Evolutionary conservation across 2,329 filamentous ascomycete species (phyloP).

Genomic region (Fusarium sp.): DNA sequence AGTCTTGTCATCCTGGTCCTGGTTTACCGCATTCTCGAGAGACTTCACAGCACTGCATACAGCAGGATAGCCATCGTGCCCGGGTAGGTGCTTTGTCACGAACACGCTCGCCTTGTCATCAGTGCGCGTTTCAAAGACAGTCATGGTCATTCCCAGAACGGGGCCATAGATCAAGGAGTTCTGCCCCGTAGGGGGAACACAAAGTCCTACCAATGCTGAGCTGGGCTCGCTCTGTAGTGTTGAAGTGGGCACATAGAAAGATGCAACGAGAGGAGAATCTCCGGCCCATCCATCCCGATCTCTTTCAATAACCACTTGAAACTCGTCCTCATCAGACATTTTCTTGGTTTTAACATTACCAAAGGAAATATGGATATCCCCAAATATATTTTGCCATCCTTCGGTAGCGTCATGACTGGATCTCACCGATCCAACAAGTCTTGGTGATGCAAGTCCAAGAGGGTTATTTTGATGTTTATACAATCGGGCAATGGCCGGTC

Average conservation of each 20-base stretch:
- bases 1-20: constrained; percentile 35
- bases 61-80: constrained; percentile 47
- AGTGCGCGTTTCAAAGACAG: constrained; percentile 50
- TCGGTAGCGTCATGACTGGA: constrained; percentile 35
- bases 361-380: constrained; percentile 56
- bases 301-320: constrained; percentile 49
- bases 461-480: constrained; percentile 34
- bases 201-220: constrained; percentile 49
- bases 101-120: constrained; percentile 48
- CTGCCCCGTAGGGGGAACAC: constrained; percentile 43
- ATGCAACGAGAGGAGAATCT: constrained; percentile 53
- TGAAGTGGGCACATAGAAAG: constrained; percentile 55
- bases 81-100: constrained; percentile 53
- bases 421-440: constrained; percentile 48
- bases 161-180: constrained; percentile 41
- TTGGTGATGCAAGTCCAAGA: constrained; percentile 42
- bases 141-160: constrained; percentile 45
- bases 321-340: constrained; percentile 45
- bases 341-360: constrained; percentile 50
- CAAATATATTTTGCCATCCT: constrained; percentile 53
- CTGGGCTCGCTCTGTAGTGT: constrained; percentile 51
- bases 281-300: constrained; percentile 54
- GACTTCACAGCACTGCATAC: constrained; percentile 40
- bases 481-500: constrained; percentile 43
- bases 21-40: constrained; percentile 33